phyloP scores from a whole-genome alignment of 768 basidiomycete species.

The Suillus alpinus region DNA sequence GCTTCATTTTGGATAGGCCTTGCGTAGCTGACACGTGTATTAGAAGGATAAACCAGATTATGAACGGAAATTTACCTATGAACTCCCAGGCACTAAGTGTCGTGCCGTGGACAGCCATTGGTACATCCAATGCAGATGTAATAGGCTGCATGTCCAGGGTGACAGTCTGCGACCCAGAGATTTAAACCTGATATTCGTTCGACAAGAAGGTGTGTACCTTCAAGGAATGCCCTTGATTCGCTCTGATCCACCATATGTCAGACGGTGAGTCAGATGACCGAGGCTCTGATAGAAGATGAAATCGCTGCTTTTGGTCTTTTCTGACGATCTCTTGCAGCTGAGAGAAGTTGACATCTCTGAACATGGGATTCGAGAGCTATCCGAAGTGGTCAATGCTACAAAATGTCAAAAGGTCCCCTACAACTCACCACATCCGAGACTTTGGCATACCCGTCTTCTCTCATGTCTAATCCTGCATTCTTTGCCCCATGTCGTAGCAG shows the following conservation, averaged over 20 bases:
- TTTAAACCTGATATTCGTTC: neutral
- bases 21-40: constrained; percentile 44
- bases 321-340: constrained; percentile 62
- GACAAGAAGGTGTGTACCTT: constrained; percentile 43
- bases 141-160: constrained; percentile 66
- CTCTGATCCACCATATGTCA: constrained; percentile 80
- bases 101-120: constrained; percentile 85
- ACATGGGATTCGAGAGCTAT: constrained; percentile 68
- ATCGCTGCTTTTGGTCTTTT: constrained; percentile 65
- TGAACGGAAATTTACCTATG: constrained; percentile 49
- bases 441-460: constrained; percentile 81
- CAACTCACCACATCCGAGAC: constrained; percentile 80
- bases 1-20: constrained; percentile 79
- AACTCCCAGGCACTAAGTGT: constrained; percentile 61
- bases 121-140: constrained; percentile 56
- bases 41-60: neutral
- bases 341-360: constrained; percentile 56
- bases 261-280: constrained; percentile 27
- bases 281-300: constrained; percentile 54
- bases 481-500: constrained; percentile 88
- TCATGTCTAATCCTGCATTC: constrained; percentile 70
- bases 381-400: constrained; percentile 9
- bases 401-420: neutral
- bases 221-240: constrained; percentile 88
- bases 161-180: constrained; percentile 47